Percentiles rank a stretch among this genome's conserved stretches.
Evolutionary conservation across 2,329 filamentous ascomycete species (phyloP).

Genomic region (Botryotinia calthae): DNA sequence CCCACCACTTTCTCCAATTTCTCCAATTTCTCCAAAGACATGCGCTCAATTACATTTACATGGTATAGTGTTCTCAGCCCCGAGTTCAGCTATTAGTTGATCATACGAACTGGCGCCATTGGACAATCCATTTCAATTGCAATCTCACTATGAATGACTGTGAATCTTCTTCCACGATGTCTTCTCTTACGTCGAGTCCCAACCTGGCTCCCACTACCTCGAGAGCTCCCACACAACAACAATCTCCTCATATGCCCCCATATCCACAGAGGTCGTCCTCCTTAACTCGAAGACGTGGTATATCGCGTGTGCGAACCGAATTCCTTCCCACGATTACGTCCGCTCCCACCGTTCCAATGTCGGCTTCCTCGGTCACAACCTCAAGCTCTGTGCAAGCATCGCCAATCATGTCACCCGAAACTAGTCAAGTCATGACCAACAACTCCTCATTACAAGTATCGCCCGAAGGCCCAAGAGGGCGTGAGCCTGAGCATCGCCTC

Average conservation of each 20-base stretch:
- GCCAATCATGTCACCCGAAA: conserved; percentile 56
- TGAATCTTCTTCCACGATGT: conserved; percentile 13
- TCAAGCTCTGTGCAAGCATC: conserved; percentile 56
- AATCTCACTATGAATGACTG: background rate
- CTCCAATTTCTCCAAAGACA: conserved; percentile 9
- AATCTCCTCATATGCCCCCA: conserved; percentile 6
- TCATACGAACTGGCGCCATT: conserved; percentile 4
- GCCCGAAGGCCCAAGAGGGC: conserved; percentile 59
- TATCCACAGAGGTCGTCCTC: conserved; percentile 19
- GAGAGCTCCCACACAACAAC: conserved; percentile 1
- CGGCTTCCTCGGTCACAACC: conserved; percentile 53
- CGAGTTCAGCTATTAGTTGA: conserved; percentile 16
- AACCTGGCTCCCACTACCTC: conserved; percentile 8
- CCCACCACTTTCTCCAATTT: background rate
- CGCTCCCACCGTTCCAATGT: conserved; percentile 46
- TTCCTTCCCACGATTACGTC: conserved; percentile 32
- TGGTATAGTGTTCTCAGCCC: conserved; percentile 15
- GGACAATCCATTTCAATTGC: background rate
- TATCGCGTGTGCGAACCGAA: conserved; percentile 37
- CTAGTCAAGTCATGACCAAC: conserved; percentile 50
- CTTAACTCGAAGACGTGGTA: conserved; percentile 26
- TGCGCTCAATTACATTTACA: conserved; percentile 16
- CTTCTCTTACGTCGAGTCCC: conserved; percentile 12
- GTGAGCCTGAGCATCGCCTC: conserved; percentile 52
- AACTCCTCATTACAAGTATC: conserved; percentile 66